These are phyloP conservation scores for Xylaria cubensis DNA, from an alignment of 495 filamentous ascomycete genomes.

Conservation along the genomic window DNA sequence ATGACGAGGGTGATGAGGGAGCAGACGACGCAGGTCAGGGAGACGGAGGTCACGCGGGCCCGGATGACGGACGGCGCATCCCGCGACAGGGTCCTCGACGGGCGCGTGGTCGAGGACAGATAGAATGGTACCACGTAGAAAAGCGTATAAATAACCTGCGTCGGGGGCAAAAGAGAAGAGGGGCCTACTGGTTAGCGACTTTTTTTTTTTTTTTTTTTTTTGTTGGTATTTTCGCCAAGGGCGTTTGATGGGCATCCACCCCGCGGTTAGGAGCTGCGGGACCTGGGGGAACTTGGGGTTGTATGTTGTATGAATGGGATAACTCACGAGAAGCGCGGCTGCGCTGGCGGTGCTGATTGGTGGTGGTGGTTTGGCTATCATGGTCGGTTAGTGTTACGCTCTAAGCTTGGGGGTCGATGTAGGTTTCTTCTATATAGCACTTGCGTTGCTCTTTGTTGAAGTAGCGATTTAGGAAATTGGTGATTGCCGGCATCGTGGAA, in stretches of 20 bases:
- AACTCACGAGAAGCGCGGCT: slow-evolving; percentile 43
- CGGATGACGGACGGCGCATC: slow-evolving; percentile 92
- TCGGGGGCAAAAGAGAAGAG: neutral
- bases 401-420: slow-evolving; percentile 18
- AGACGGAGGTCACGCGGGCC: slow-evolving; percentile 81
- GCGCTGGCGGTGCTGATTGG: slow-evolving; percentile 44
- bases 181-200: neutral
- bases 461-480: slow-evolving; percentile 36
- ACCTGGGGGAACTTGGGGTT: neutral
- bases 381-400: slow-evolving; percentile 31
- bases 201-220: slow-evolving; percentile 19
- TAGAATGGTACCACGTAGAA: slow-evolving; percentile 94
- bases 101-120: slow-evolving; percentile 76
- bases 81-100: slow-evolving; percentile 79
- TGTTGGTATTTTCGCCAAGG: slow-evolving; percentile 12
- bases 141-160: slow-evolving; percentile 74
- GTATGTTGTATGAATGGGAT: slow-evolving; percentile 10
- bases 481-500: slow-evolving; percentile 37
- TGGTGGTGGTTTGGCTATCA: slow-evolving; percentile 42
- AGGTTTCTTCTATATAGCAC: slow-evolving; percentile 19
- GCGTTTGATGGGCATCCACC: slow-evolving; percentile 8
- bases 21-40: slow-evolving; percentile 68
- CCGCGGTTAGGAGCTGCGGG: slow-evolving; percentile 22
- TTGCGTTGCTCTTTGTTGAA: slow-evolving; percentile 40
- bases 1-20: slow-evolving; percentile 67